Percentiles rank a stretch among this genome's conserved stretches.
Evolutionary conservation across 345 rosid genomes (phyloP).

Genomic region (Aethionema arabicum): DNA sequence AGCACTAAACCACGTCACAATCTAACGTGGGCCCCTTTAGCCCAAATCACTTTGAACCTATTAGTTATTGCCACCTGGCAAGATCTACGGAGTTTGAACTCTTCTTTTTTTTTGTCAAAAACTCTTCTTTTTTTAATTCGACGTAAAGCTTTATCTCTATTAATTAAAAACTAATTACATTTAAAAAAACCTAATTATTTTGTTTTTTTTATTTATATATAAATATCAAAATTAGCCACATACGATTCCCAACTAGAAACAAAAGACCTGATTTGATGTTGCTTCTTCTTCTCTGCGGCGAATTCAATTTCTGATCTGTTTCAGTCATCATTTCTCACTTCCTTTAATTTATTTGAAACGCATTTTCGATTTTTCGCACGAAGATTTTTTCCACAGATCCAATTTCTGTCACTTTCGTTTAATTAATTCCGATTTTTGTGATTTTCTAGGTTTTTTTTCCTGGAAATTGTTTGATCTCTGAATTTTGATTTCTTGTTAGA

Average conservation of each 20-base stretch:
- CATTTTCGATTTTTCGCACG: background rate
- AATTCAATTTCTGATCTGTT: constrained; percentile 33
- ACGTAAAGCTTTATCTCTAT: constrained; percentile 29
- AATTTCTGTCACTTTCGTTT: constrained; percentile 1
- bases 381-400: constrained; percentile 21
- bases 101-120: constrained; percentile 19
- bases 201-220: constrained; percentile 6
- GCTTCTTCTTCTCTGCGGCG: constrained; percentile 26
- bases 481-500: constrained; percentile 15
- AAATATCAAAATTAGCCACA: constrained; percentile 26
- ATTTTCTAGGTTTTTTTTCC: background rate
- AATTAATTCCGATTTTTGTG: background rate
- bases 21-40: constrained; percentile 7
- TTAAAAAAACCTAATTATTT: background rate
- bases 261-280: constrained; percentile 40
- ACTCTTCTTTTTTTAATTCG: constrained; percentile 15
- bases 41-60: constrained; percentile 27
- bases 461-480: constrained; percentile 12
- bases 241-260: constrained; percentile 23
- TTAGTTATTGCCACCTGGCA: constrained; percentile 25
- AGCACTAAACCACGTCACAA: constrained; percentile 32
- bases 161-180: constrained; percentile 1
- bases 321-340: constrained; percentile 20
- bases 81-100: constrained; percentile 27
- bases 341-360: background rate